Conservation (phyloP, 2,329 filamentous ascomycete genomes). For the Botrytis paeoniae region DNA sequence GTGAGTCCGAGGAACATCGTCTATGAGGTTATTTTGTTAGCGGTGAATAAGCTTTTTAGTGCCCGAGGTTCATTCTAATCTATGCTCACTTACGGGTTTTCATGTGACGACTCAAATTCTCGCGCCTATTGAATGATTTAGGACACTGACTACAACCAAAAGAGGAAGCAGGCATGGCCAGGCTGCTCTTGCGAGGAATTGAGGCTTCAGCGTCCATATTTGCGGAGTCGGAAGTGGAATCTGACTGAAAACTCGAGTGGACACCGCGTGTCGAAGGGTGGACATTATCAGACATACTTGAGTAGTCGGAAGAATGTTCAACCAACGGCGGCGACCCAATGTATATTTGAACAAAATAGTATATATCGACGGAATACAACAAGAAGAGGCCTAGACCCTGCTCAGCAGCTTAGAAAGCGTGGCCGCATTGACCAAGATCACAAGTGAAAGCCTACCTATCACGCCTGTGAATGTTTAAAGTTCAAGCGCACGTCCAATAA, state of each 20-base stretch:
- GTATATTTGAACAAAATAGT: constrained; percentile 11
- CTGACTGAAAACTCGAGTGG: not conserved
- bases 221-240: not conserved
- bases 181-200: not conserved
- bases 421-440: not conserved
- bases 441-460: not conserved
- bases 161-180: not conserved
- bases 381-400: not conserved
- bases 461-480: constrained; percentile 11
- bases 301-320: not conserved
- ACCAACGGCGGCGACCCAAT: constrained; percentile 3
- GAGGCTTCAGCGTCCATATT: not conserved
- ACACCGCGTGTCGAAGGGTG: constrained; percentile 1
- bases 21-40: constrained; percentile 19
- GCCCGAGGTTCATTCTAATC: not conserved
- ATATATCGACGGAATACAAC: not conserved
- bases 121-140: constrained; percentile 5
- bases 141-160: constrained; percentile 2
- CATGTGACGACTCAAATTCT: constrained; percentile 13
- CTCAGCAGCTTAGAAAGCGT: not conserved
- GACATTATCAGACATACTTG: constrained; percentile 6
- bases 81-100: constrained; percentile 11
- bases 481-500: constrained; percentile 12
- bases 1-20: constrained; percentile 26
- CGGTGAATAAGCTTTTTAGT: not conserved